Evolutionary conservation across 176 grass and related monocot species (phyloP), one percentile per base, ranked within the genome.

Genomic region (Carex littledalei): DNA sequence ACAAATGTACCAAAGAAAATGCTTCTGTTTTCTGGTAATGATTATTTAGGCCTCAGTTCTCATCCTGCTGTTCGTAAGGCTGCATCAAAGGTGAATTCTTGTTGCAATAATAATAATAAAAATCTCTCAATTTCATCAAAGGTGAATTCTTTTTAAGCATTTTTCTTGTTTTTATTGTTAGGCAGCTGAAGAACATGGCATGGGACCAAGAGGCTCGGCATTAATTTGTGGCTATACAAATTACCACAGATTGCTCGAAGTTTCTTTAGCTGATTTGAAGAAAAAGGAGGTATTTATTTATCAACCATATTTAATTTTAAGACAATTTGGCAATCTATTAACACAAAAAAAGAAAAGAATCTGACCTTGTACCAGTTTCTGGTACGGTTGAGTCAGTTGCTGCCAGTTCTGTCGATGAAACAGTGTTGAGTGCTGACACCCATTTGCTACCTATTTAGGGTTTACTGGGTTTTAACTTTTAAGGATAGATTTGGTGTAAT

Each of bases 171-270:
- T 81, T 29, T 54, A n/a, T 69, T 67, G 26, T 81, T 92, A 94
- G 94, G 92, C 92, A 73, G 94, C 94, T 66, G 60, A 86, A 90
- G 63, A 84, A n/a, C 68, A 91, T 32, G 95, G 92, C 37, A 97
- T 97, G 95, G 95, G 95, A 6, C 95, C 95, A 0, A 93, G 94
- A 87, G 92, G 92, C 70, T 98, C 92, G 7, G 88, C 95, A 0
- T 77, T 98, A 81, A 84, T 98, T 16, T 98, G 91, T 15, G 95
- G 92, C 10, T 93, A 93, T 43, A 94, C 92, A 22, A 91, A 82
- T 71, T 94, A 94, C 85, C 95, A 97, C 79, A 69, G 83, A 67
- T 56, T 86, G 89, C 91, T 97, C 7, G 95, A 97, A 84, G 61
- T 80, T 70, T 91, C 89, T 26, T 70, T 97, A 82, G 90, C 91